These are phyloP conservation scores for Cercospora berteroae DNA, from an alignment of 2,329 filamentous ascomycete genomes.

Conservation along the genomic window DNA sequence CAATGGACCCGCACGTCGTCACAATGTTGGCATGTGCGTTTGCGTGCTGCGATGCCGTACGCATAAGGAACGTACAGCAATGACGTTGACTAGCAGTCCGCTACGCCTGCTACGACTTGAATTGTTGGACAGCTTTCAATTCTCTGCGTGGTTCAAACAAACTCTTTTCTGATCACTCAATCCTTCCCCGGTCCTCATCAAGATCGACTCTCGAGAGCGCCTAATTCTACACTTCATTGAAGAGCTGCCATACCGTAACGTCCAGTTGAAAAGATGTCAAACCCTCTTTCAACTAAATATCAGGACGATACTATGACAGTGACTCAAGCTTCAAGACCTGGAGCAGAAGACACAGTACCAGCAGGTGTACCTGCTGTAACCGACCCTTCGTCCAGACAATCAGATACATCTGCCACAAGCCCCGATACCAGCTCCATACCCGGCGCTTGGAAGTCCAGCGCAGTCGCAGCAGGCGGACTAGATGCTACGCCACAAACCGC, in stretches of 20 bases:
- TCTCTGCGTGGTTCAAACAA: neutral
- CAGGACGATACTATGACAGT: constrained; percentile 15
- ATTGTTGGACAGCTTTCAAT: neutral
- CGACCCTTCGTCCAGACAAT: neutral
- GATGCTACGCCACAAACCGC: neutral
- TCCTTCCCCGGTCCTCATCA: neutral
- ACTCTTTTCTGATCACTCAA: neutral
- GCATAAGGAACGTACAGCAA: neutral
- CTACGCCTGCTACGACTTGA: no score
- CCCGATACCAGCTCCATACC: neutral
- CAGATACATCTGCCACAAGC: constrained; percentile 5
- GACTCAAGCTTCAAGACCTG: constrained; percentile 12
- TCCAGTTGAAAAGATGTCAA: neutral
- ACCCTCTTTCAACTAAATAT: constrained; percentile 1
- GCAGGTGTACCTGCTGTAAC: neutral
- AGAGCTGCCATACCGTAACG: neutral
- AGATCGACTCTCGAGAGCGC: neutral
- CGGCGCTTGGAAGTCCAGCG: neutral
- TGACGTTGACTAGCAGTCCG: neutral
- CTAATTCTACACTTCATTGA: neutral
- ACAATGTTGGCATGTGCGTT: neutral
- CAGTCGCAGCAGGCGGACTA: neutral
- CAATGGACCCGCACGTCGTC: neutral
- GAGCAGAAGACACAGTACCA: constrained; percentile 2
- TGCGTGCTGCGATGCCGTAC: neutral